These are phyloP conservation scores for Mycena rosella DNA, from an alignment of 768 basidiomycete genomes.

Conservation along the genomic window DNA sequence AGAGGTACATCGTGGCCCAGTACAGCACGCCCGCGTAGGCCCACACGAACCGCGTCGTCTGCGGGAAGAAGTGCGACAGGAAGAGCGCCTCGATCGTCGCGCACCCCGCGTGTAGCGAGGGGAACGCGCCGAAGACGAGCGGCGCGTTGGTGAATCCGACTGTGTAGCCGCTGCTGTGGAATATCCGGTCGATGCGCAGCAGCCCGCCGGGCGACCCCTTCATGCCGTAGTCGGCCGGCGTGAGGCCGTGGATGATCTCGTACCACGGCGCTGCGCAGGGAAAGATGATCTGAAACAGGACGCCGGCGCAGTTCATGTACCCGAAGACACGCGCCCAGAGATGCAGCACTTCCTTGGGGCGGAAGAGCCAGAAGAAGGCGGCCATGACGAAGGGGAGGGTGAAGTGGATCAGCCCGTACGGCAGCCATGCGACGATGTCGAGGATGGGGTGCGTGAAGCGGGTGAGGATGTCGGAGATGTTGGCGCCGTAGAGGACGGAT, in stretches of 20 bases:
- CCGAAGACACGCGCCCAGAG: conserved; percentile 92
- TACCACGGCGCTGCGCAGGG: conserved; percentile 99
- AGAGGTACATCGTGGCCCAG: conserved; percentile 99
- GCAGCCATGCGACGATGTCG: conserved; percentile 95
- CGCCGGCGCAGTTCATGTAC: conserved; percentile 92
- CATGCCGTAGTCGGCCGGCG: conserved; percentile 93
- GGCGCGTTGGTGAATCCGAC: conserved; percentile 88
- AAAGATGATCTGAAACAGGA: conserved; percentile 87
- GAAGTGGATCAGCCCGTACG: conserved; percentile 97
- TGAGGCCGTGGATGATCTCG: conserved; percentile 95
- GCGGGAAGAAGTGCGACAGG: conserved; percentile 94
- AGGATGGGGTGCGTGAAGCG: conserved; percentile 93
- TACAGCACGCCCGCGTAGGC: conserved; percentile 88
- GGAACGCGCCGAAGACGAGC: conserved; percentile 97
- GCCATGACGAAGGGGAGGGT: conserved; percentile 88
- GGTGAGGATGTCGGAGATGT: conserved; percentile 97
- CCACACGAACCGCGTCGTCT: conserved; percentile 77
- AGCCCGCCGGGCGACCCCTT: conserved; percentile 95
- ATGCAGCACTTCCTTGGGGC: conserved; percentile 81
- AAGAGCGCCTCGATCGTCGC: conserved; percentile 95
- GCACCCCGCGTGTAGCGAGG: conserved; percentile 90
- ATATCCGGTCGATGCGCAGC: conserved; percentile 90
- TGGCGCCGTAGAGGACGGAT: conserved; percentile 95
- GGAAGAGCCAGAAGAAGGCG: conserved; percentile 90
- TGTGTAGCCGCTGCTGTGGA: conserved; percentile 83